Evolutionary conservation across 2,329 filamentous ascomycete genomes (phyloP).

Genomic region (Lachnellula suecica): DNA sequence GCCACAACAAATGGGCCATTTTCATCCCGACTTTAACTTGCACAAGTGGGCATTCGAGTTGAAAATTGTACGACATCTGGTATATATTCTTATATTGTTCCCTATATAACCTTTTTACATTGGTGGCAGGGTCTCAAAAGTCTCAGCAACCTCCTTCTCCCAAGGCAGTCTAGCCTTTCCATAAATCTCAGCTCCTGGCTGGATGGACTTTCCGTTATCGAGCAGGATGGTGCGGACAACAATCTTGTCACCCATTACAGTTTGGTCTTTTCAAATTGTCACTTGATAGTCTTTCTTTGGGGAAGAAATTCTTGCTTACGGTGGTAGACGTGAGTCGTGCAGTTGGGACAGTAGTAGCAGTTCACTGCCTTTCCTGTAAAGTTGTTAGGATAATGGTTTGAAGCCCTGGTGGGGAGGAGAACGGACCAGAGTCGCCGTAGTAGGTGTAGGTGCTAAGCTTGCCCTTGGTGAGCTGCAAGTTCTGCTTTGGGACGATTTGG

Average conservation of each 20-base stretch:
- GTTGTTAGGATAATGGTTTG: no score
- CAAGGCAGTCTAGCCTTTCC: constrained; percentile 50
- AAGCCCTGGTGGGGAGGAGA: no score
- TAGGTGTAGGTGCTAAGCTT: constrained; percentile 52
- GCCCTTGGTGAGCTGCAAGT: constrained; percentile 52
- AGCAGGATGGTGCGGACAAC: constrained; percentile 51
- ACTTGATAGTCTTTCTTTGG: no score
- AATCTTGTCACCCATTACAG: constrained; percentile 50
- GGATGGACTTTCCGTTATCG: constrained; percentile 45
- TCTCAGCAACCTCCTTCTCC: constrained; percentile 51
- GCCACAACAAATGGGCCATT: no score
- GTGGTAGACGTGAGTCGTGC: constrained; percentile 53
- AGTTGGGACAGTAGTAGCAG: constrained; percentile 58
- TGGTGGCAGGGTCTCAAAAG: constrained; percentile 44
- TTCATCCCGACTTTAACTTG: no score
- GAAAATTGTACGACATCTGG: neutral
- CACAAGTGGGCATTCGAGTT: neutral
- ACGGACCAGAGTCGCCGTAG: constrained; percentile 50
- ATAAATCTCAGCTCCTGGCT: constrained; percentile 52
- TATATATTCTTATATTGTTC: neutral
- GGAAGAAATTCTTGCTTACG: no score
- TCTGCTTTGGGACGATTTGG: constrained; percentile 31
- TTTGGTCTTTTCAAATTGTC: no score
- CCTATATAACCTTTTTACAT: constrained; percentile 11
- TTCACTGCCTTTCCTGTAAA: constrained; percentile 48